Conservation (phyloP, 805 yeast genomes). For the Candida alai region DNA sequence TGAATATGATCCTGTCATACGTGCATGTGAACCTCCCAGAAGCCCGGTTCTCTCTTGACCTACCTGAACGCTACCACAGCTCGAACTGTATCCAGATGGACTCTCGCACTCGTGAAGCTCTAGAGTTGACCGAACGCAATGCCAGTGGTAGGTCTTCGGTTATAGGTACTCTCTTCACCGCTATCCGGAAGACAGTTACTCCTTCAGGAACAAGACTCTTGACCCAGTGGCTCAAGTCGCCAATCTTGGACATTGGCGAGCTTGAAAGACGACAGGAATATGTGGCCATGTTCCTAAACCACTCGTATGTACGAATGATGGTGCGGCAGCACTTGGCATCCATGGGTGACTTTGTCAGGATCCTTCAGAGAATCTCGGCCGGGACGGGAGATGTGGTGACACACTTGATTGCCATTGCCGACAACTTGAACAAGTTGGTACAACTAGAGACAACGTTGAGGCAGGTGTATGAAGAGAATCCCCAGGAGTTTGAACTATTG, state of each 20-base stretch:
- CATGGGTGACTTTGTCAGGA: conserved; percentile 55
- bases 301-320: conserved; percentile 15
- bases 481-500: conserved; percentile 21
- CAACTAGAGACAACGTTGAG: conserved; percentile 17
- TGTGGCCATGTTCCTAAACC: conserved; percentile 28
- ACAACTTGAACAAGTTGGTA: conserved; percentile 25
- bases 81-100: conserved; percentile 70
- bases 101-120: conserved; percentile 68
- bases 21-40: conserved; percentile 71
- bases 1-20: conserved; percentile 58
- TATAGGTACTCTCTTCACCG: conserved; percentile 69
- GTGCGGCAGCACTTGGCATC: conserved; percentile 37
- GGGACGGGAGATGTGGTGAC: conserved; percentile 30
- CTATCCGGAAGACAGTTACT: conserved; percentile 72
- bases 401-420: conserved; percentile 29
- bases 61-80: conserved; percentile 59
- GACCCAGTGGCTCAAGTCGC: conserved; percentile 78
- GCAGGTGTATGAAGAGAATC: conserved; percentile 13
- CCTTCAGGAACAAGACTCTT: conserved; percentile 78
- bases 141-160: conserved; percentile 43
- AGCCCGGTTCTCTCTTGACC: conserved; percentile 54
- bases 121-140: conserved; percentile 62
- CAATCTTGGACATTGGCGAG: conserved; percentile 57
- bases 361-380: conserved; percentile 49
- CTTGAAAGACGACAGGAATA: conserved; percentile 48